Evolutionary conservation across 768 basidiomycete genomes (phyloP), one percentile per base, ranked within the genome.

Genomic region (Leccinum truebloodii): DNA sequence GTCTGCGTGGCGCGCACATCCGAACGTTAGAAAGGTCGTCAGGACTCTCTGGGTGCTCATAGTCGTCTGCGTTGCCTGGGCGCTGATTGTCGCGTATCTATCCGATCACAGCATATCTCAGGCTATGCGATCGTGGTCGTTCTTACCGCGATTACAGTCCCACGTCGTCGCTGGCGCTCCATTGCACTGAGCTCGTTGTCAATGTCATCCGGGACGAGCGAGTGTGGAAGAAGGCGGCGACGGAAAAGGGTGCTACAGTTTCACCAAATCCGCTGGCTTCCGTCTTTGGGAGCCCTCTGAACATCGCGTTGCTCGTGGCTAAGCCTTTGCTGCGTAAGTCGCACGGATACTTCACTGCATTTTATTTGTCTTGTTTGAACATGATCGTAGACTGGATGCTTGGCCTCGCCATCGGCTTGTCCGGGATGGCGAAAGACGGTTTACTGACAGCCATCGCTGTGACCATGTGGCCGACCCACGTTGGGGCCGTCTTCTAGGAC

Each of bases 341-440:
- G n/a, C n/a, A 24, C 32, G 4, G 1, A 6, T n/a, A 7, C 32
- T 32, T 35, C 14, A n/a, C 22, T 13, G 9, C 18, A 13, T 9
- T 37, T 44, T 22, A 20, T 22, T 30, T 22, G 16, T 30, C 53
- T 8, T 41, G 32, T 58, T n/a, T 58, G 48, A 59, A 34, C 10
- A 24, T n/a, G 35, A 2, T 20, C 22, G 5, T 49, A 73, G 72
- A 73, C 52, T 71, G 71, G 73, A 73, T 75, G 72, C 68, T 75
- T 39, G 71, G 72, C 7, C 68, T 73, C 30, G 66, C 70, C 7
- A 64, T 73, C 35, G 62, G 52, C 57, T 62, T 67, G 35, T 53
- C 58, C 0, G 62, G 65, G 34, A 61, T 52, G 2, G 69, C 69
- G 30, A 48, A 53, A 32, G 3, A 49, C 5, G 63, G 55, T 1